Conservation (phyloP, 345 rosid species). For the Turritis glabra region DNA sequence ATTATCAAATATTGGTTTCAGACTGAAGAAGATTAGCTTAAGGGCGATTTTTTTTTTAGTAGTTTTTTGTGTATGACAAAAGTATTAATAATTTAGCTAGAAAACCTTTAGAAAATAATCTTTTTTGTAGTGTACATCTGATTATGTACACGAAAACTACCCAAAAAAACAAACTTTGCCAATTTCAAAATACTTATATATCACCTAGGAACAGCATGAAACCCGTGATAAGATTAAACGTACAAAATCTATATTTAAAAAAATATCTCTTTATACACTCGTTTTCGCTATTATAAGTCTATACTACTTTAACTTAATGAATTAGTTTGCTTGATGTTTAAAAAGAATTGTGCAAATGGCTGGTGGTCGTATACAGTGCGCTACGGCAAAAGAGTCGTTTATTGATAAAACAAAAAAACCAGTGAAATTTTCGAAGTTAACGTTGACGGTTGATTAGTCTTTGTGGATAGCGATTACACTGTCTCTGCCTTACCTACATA, state of each 20-base stretch:
- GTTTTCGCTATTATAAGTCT: not conserved
- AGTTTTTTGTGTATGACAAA: not conserved
- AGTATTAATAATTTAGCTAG: not conserved
- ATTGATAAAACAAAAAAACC: not conserved
- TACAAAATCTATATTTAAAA: not conserved
- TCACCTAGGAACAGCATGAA: not conserved
- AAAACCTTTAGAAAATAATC: not conserved
- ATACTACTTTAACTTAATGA: not conserved
- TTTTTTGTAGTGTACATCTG: not conserved
- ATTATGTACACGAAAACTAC: not conserved
- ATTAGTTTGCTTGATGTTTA: too few relatives aligned
- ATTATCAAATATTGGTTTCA: not conserved
- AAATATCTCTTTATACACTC: not conserved
- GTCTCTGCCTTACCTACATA: conserved; percentile 7
- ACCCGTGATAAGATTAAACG: not conserved
- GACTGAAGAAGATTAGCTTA: not conserved
- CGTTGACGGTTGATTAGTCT: conserved; percentile 19
- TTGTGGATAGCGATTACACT: conserved; percentile 24
- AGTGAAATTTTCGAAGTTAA: not conserved
- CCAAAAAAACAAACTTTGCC: not conserved
- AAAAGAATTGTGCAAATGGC: not conserved
- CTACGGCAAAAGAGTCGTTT: not conserved
- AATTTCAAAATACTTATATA: not conserved
- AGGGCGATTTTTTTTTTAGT: not conserved
- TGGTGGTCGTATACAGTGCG: not conserved